These are phyloP conservation scores for Hebeloma cylindrosporum DNA, from an alignment of 768 basidiomycete species.

Conservation along the genomic window DNA sequence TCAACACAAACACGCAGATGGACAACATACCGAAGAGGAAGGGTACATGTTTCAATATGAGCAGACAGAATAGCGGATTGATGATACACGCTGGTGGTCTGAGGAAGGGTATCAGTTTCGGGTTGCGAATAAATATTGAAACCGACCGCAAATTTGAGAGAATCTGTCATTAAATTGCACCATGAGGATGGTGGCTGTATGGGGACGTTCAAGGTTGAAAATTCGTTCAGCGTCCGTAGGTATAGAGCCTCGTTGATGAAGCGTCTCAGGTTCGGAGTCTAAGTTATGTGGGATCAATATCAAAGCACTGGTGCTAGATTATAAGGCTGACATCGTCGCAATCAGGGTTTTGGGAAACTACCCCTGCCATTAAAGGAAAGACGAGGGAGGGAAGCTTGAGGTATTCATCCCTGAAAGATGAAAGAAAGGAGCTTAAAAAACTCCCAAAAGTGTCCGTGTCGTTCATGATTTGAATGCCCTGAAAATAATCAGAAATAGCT, in stretches of 20 bases:
- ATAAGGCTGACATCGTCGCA: conserved; percentile 44
- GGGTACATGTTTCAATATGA: conserved; percentile 56
- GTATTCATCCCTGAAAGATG: conserved; percentile 66
- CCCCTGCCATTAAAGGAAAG: conserved; percentile 57
- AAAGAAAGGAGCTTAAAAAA: conserved; percentile 59
- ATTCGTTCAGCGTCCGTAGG: conserved; percentile 49
- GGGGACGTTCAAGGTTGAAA: conserved; percentile 51
- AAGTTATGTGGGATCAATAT: conserved; percentile 11
- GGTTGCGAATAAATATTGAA: too few relatives aligned
- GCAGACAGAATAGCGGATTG: conserved; percentile 59
- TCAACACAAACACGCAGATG: conserved; percentile 4
- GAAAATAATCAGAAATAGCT: background rate
- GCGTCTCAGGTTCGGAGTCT: conserved; percentile 39
- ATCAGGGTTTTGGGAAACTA: conserved; percentile 31
- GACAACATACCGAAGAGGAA: conserved; percentile 52
- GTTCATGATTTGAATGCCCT: conserved; percentile 72
- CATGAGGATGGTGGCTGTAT: conserved; percentile 46
- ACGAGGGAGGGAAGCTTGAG: conserved; percentile 57
- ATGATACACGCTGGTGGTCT: conserved; percentile 43
- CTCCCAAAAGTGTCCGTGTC: conserved; percentile 65
- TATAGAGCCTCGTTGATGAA: conserved; percentile 65
- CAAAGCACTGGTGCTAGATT: conserved; percentile 7
- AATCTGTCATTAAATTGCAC: too few relatives aligned
- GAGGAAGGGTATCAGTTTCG: conserved; percentile 13
- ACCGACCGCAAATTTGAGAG: too few relatives aligned